phyloP scores from a whole-genome alignment of 2,329 filamentous ascomycete genomes.

The Chalara sp. region DNA sequence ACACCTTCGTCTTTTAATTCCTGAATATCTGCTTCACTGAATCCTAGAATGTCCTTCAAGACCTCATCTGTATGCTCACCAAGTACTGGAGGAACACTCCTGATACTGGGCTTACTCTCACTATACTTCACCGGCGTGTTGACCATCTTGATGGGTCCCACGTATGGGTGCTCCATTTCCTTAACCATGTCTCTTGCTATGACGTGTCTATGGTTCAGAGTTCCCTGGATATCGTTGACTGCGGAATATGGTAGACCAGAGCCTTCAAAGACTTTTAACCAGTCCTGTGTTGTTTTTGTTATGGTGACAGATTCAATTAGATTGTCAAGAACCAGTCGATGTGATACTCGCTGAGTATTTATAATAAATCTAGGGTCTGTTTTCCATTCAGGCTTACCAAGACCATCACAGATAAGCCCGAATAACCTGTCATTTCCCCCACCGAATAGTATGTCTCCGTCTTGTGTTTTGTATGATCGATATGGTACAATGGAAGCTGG shows the following conservation, averaged over 20 bases:
- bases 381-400: conserved; percentile 54
- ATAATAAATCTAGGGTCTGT: conserved; percentile 50
- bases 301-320: conserved; percentile 71
- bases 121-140: conserved; percentile 96
- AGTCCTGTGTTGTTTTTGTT: conserved; percentile 77
- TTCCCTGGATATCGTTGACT: conserved; percentile 84
- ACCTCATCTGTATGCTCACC: conserved; percentile 85
- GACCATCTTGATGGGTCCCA: conserved; percentile 81
- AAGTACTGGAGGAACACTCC: conserved; percentile 74
- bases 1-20: conserved; percentile 60
- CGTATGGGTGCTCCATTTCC: conserved; percentile 74
- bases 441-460: conserved; percentile 64
- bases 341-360: conserved; percentile 57
- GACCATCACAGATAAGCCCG: conserved; percentile 52
- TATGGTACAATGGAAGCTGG: conserved; percentile 95
- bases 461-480: conserved; percentile 69
- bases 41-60: conserved; percentile 54
- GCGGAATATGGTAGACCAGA: conserved; percentile 90
- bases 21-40: conserved; percentile 52
- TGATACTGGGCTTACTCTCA: conserved; percentile 67
- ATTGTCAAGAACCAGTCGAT: conserved; percentile 71
- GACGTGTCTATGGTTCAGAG: conserved; percentile 80
- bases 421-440: conserved; percentile 69
- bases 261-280: conserved; percentile 82
- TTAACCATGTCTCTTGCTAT: conserved; percentile 82